phyloP scores from a whole-genome alignment of 768 basidiomycete genomes.

The Tylopilus plumbeoviolaceoides region DNA sequence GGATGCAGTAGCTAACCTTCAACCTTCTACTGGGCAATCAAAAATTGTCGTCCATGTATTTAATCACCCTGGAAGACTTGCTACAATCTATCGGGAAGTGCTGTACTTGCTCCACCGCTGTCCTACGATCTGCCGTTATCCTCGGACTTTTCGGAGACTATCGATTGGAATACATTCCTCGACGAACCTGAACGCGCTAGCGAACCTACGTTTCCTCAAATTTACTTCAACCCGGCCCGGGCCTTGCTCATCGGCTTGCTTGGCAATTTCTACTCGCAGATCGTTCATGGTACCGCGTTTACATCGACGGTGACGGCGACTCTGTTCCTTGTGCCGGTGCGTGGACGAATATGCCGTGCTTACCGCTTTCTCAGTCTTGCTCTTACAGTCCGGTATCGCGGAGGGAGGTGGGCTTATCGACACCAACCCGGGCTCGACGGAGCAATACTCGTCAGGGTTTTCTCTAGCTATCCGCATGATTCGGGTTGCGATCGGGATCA shows the following conservation, averaged over 20 bases:
- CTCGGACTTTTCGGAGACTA: too few relatives aligned
- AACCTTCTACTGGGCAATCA: too few relatives aligned
- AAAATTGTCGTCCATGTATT: too few relatives aligned
- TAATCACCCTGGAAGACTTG: too few relatives aligned
- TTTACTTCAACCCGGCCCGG: too few relatives aligned
- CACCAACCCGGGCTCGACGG: slow-evolving; percentile 48
- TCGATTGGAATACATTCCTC: too few relatives aligned
- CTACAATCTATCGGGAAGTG: too few relatives aligned
- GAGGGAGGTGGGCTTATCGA: slow-evolving; percentile 64
- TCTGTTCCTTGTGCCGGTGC: slow-evolving; percentile 82
- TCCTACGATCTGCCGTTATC: too few relatives aligned
- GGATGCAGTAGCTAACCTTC: too few relatives aligned
- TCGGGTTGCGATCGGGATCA: slow-evolving; percentile 79
- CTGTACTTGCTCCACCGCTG: too few relatives aligned
- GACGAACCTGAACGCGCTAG: too few relatives aligned
- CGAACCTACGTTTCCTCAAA: too few relatives aligned
- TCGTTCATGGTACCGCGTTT: slow-evolving; percentile 77
- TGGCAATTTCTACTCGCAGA: slow-evolving; percentile 76
- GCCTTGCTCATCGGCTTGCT: slow-evolving; percentile 76
- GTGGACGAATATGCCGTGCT: slow-evolving; percentile 24
- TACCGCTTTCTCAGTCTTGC: slow-evolving; percentile 19
- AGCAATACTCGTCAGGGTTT: slow-evolving; percentile 71
- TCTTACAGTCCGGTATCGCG: slow-evolving; percentile 65
- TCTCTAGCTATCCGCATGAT: slow-evolving; percentile 80
- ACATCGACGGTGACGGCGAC: slow-evolving; percentile 93